These are phyloP conservation scores for Phytophthora vignae DNA, from an alignment of 352 stramenopile genomes.

Conservation along the genomic window DNA sequence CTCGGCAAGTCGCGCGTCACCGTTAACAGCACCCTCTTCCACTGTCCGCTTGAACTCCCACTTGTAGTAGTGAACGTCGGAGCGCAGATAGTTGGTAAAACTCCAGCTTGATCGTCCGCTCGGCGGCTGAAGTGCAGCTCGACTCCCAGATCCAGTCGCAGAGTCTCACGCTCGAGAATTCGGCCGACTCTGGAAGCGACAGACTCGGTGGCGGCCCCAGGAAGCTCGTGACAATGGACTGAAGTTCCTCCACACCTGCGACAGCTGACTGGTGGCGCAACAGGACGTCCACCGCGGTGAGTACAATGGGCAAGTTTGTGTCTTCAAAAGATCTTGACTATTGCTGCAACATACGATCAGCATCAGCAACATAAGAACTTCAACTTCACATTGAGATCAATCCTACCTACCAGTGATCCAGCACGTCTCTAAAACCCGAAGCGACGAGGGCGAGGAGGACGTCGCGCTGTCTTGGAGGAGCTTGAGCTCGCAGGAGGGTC, in stretches of 20 bases:
- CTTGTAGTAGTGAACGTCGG: background rate
- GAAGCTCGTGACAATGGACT: background rate
- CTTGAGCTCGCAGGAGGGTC: conserved; percentile 32
- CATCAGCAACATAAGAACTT: background rate
- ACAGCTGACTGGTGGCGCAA: too few relatives aligned
- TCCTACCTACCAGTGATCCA: background rate
- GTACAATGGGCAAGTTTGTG: too few relatives aligned
- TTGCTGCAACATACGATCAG: background rate
- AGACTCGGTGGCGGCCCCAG: too few relatives aligned
- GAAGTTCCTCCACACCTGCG: background rate
- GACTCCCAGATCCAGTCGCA: background rate
- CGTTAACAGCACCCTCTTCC: too few relatives aligned
- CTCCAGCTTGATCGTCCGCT: background rate
- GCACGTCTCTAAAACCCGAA: conserved; percentile 68
- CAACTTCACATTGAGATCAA: background rate
- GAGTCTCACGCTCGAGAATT: background rate
- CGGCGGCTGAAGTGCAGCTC: background rate
- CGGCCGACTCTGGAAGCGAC: too few relatives aligned
- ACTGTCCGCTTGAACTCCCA: too few relatives aligned
- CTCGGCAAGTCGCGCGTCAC: too few relatives aligned
- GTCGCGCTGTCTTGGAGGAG: conserved; percentile 55
- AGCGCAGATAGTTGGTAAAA: too few relatives aligned
- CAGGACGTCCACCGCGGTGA: too few relatives aligned
- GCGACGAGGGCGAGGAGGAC: conserved; percentile 67
- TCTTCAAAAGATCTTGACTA: background rate